Evolutionary conservation across 768 basidiomycete genomes (phyloP), one percentile per base, ranked within the genome.

Genomic region (Leucocoprinus sp.): DNA sequence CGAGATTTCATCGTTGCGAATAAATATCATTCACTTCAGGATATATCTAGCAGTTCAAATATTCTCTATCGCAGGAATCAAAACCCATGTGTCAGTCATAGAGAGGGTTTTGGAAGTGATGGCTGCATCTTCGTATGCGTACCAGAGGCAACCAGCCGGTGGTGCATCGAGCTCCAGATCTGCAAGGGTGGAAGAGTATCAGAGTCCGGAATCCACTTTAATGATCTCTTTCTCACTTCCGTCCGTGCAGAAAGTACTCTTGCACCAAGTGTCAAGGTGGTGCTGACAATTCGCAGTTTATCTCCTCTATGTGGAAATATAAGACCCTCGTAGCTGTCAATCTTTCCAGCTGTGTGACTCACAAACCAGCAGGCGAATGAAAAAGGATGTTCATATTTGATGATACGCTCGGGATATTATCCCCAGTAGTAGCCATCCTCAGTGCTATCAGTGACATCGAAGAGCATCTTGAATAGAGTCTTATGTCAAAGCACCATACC

Each of bases 141-240:
- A 1, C 74, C 78, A 1, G 78, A 77, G 4, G 70, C 72, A 8
- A 76, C 71, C 3, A 81, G 60, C 11, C 75, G 70, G 47, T 68
- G 71, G 48, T 68, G 62, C 2, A 72, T 76, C 8, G 58, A 57
- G 44, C 72, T 78, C 79, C 78, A 80, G 23, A 81, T 72, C 79
- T 80, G 34, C 37, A 19, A 36, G 12, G 19, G 23, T 31, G 41
- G 14, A 8, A n/a, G 5, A 23, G 18, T 36, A 26, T 17, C 8
- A 9, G 29, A 24, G 18, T 22, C 21, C 12, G n/a, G 11, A 22
- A 11, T 11, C 24, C 2, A 12, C 9, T 4, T 19, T 8, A 23
- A 0, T 26, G 4, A 2, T 8, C 50, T n/a, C n/a, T n/a, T n/a
- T n/a, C 56, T 8, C 52, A 72, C 78, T 62, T 80, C 78, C 29